These are phyloP conservation scores for Malus hybrid DNA, from an alignment of 331 rosid species.

Conservation along the genomic window DNA sequence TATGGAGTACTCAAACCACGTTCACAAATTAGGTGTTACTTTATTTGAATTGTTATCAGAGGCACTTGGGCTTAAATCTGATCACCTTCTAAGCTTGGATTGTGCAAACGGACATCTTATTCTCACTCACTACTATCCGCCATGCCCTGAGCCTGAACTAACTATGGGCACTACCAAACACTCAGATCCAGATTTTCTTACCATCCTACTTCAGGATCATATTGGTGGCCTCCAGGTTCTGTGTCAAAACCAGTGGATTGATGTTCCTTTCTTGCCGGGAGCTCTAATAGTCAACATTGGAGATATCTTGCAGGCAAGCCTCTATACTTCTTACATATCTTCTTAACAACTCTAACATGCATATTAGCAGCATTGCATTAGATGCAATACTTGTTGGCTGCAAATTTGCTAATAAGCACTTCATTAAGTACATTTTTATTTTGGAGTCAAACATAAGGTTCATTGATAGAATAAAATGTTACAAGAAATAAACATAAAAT, in stretches of 20 bases:
- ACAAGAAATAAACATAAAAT: too few relatives aligned
- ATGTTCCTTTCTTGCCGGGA: conserved; percentile 1
- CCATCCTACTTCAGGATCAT: conserved; percentile 22
- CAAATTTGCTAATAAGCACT: too few relatives aligned
- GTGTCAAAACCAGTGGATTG: background rate
- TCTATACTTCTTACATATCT: background rate
- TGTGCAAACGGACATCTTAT: background rate
- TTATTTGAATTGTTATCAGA: conserved; percentile 9
- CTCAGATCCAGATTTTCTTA: conserved; percentile 7
- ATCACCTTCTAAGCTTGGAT: background rate
- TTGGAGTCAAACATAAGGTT: too few relatives aligned
- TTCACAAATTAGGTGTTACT: background rate
- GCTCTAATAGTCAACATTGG: conserved; percentile 18
- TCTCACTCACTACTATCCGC: conserved; percentile 18
- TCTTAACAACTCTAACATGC: background rate
- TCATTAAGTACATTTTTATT: too few relatives aligned
- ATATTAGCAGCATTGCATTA: background rate
- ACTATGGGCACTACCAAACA: conserved; percentile 15
- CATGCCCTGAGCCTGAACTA: conserved; percentile 24
- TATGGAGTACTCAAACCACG: background rate
- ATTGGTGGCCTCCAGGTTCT: conserved; percentile 16
- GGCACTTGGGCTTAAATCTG: conserved; percentile 9
- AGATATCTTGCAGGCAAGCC: conserved; percentile 16
- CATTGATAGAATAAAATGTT: too few relatives aligned
- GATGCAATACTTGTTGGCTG: background rate